Percentiles rank a stretch among this genome's conserved stretches.
These are phyloP conservation scores for Aethionema arabicum DNA, from an alignment of 345 rosid genomes.

Conservation along the genomic window DNA sequence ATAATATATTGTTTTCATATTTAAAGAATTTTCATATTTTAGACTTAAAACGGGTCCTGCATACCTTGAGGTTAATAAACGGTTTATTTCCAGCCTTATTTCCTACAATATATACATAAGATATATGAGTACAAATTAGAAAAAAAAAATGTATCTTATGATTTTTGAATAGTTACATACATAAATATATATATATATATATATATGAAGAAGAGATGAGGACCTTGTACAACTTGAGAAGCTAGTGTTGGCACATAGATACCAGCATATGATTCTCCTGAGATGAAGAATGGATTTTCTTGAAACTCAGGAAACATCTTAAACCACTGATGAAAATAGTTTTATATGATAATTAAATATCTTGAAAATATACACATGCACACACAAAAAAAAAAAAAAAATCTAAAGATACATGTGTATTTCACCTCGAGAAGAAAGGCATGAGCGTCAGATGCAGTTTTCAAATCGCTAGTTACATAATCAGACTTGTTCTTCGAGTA, in stretches of 20 bases:
- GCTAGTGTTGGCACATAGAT: conserved; percentile 85
- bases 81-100: conserved; percentile 31
- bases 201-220: neutral
- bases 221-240: conserved; percentile 70
- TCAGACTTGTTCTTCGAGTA: conserved; percentile 59
- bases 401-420: neutral
- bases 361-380: neutral
- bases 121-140: neutral
- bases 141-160: neutral
- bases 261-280: conserved; percentile 98
- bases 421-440: conserved; percentile 68
- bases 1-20: conserved; percentile 23
- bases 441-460: conserved; percentile 73
- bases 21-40: conserved; percentile 35
- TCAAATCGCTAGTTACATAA: conserved; percentile 57
- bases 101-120: conserved; percentile 41
- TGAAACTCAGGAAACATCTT: conserved; percentile 75
- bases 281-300: conserved; percentile 66
- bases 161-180: neutral
- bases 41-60: too few relatives aligned
- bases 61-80: too few relatives aligned
- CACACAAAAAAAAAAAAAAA: neutral
- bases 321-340: conserved; percentile 62
- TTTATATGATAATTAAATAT: neutral
- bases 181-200: neutral